Evolutionary conservation across 805 yeast species (phyloP).

Genomic region (Cephaloascus fragrans): DNA sequence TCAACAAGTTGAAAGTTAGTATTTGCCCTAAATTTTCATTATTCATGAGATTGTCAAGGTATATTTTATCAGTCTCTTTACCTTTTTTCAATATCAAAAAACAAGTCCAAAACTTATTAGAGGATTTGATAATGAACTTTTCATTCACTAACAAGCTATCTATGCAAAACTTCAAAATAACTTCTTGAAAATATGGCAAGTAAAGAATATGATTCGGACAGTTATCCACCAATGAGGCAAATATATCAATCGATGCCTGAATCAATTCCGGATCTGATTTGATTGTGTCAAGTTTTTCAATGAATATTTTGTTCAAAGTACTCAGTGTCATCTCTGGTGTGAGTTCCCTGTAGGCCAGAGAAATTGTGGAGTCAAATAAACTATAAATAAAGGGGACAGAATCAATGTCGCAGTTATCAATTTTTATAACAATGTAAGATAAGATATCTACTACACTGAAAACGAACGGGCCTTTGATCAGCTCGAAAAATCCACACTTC

Average conservation of each 20-base stretch:
- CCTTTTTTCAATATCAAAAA: constrained; percentile 38
- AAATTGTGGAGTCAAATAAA: constrained; percentile 21
- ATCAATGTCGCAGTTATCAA: constrained; percentile 12
- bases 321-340: constrained; percentile 8
- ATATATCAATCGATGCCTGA: constrained; percentile 21
- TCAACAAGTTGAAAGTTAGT: constrained; percentile 9
- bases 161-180: constrained; percentile 20
- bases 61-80: constrained; percentile 26
- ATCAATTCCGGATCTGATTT: constrained; percentile 24
- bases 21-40: constrained; percentile 16
- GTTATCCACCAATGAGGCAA: constrained; percentile 23
- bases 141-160: constrained; percentile 37
- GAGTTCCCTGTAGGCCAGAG: constrained; percentile 13
- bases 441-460: constrained; percentile 16
- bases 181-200: constrained; percentile 11
- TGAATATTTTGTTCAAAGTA: constrained; percentile 13
- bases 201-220: constrained; percentile 19
- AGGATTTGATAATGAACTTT: constrained; percentile 42
- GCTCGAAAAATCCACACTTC: constrained; percentile 55
- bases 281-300: constrained; percentile 11
- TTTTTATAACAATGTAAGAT: constrained; percentile 12
- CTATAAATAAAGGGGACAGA: constrained; percentile 21
- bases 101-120: constrained; percentile 45
- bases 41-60: constrained; percentile 14
- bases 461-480: constrained; percentile 57